Conservation (phyloP, 2,329 filamentous ascomycete species). For the Botryotinia calthae region DNA sequence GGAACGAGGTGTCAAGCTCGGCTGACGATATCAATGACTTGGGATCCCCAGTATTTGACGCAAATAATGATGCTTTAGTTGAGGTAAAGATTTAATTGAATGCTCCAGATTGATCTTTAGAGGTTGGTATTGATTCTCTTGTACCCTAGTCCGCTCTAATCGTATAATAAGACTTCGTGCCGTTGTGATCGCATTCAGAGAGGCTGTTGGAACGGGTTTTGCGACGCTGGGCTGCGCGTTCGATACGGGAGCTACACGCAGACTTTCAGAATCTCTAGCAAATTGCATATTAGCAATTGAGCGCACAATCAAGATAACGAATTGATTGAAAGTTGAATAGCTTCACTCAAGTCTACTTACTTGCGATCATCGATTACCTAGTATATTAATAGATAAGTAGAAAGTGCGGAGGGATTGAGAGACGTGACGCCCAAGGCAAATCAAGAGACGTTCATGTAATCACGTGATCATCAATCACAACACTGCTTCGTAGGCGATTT, state of each 20-base stretch:
- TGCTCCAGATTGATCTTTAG: neutral
- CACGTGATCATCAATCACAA: neutral
- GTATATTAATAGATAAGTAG: neutral
- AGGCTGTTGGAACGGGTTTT: neutral
- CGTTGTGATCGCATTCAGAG: neutral
- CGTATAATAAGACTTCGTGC: neutral
- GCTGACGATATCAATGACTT: neutral
- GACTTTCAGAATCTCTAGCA: neutral
- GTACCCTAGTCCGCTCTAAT: neutral
- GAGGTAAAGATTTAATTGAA: neutral
- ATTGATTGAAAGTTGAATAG: neutral
- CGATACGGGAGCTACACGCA: neutral
- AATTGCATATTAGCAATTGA: conserved; percentile 8
- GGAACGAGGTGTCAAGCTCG: neutral
- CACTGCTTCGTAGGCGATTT: neutral
- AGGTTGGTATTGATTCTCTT: neutral
- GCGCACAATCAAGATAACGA: neutral
- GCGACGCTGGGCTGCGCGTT: neutral
- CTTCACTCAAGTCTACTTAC: neutral
- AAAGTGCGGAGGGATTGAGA: neutral
- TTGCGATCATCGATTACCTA: neutral
- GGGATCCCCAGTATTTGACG: neutral
- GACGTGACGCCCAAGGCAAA: neutral
- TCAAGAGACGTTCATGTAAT: neutral
- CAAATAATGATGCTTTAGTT: neutral